Base-by-base conservation (phyloP, 345 rosid species). In the Camelina neglecta region DNA sequence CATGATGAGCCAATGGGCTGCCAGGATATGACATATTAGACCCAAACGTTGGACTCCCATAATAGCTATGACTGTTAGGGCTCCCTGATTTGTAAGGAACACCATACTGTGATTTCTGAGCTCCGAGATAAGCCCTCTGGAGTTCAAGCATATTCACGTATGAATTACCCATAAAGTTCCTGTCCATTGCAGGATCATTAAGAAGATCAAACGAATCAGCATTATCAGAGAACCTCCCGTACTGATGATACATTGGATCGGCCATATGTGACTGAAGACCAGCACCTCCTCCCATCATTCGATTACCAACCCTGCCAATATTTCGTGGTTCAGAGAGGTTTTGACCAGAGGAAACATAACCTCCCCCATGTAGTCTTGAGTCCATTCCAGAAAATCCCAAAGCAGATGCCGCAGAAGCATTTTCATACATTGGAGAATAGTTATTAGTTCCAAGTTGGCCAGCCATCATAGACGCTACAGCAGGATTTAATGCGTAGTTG, bases 231-330 rank as follows among this genome's bases (percentile, higher is more conserved):
- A 84, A 70, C 74, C 86, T 85, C 72, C 74, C 50, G 61, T 90
- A 88, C 65, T 87, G 91, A 69, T 86, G 86, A 81, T 87, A 88
- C 88, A 81, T 74, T 39, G 93, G 93, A 77, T 90, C 90, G 6
- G 79, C 67, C 73, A 72, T 81, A 36, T 86, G 90, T 60, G 87
- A 60, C 67, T 85, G 93, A 61, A 80, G 81, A 77, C 86, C 82
- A 68, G 80, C 58, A 11, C 80, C 75, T 5, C 84, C 73, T 11
- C 85, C 89, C 48, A 81, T 74, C 75, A 86, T 79, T 65, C 83
- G 85, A 77, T 74, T 82, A 10, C 79, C 83, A 55, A 76, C 29
- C 74, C 86, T 74, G 72, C 82, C 77, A 33, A 82, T 81, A 78
- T 81, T 83, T 62, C 71, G 85, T 4, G 84, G 74, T 56, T 81